Evolutionary conservation across 1,284 basidiomycete genomes (phyloP).

Genomic region (Cryptococcus maquisensis): DNA sequence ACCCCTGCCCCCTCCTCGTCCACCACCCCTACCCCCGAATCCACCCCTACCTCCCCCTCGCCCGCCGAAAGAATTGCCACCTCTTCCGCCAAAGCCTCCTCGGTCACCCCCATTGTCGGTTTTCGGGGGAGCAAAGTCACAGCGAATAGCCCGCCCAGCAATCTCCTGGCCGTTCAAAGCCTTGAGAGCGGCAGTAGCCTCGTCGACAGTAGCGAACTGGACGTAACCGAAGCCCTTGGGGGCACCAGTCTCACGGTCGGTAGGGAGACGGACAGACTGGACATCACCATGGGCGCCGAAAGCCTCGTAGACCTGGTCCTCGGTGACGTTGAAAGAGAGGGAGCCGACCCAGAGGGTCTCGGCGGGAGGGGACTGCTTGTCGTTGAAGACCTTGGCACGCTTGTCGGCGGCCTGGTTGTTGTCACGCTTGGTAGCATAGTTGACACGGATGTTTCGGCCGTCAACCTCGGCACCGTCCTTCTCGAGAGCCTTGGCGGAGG

Average conservation of each 20-base stretch:
- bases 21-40: slow-evolving; percentile 31
- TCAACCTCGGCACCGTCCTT: slow-evolving; percentile 82
- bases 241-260: slow-evolving; percentile 83
- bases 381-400: slow-evolving; percentile 72
- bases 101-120: slow-evolving; percentile 58
- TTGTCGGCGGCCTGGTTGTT: slow-evolving; percentile 60
- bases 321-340: slow-evolving; percentile 72
- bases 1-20: slow-evolving; percentile 17
- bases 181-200: slow-evolving; percentile 76
- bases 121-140: slow-evolving; percentile 88
- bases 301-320: slow-evolving; percentile 85
- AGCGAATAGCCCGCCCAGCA: slow-evolving; percentile 72
- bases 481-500: slow-evolving; percentile 69
- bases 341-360: slow-evolving; percentile 86
- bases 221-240: slow-evolving; percentile 98
- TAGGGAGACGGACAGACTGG: slow-evolving; percentile 84
- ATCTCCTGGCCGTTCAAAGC: slow-evolving; percentile 68
- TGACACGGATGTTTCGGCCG: slow-evolving; percentile 81
- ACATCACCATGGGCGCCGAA: slow-evolving; percentile 89
- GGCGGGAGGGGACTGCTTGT: slow-evolving; percentile 66
- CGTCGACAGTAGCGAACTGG: slow-evolving; percentile 77
- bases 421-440: slow-evolving; percentile 61
- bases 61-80: slow-evolving; percentile 47
- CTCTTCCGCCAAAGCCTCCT: slow-evolving; percentile 47
- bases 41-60: slow-evolving; percentile 46